Evolutionary conservation across 139 green algal genomes (phyloP).

Genomic region (Chlamydomonas sp.): DNA sequence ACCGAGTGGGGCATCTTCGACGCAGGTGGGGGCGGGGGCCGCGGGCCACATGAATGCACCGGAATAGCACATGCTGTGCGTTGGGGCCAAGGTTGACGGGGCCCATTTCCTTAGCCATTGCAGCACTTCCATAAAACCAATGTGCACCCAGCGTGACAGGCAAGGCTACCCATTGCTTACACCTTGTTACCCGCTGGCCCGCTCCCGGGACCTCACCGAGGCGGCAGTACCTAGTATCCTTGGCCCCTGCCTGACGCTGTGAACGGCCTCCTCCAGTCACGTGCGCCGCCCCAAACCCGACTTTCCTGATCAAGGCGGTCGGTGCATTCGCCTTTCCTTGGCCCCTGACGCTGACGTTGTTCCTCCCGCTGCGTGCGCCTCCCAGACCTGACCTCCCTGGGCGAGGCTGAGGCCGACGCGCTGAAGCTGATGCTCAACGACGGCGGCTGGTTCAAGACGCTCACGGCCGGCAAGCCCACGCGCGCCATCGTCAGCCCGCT

Average conservation of each 20-base stretch:
- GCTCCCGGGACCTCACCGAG: too few relatives aligned
- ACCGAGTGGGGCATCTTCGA: constrained; percentile 69
- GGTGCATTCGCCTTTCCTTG: too few relatives aligned
- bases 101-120: neutral
- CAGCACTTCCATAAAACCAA: too few relatives aligned
- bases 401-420: constrained; percentile 53
- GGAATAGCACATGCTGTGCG: neutral
- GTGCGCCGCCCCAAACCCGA: too few relatives aligned
- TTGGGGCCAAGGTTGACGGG: neutral
- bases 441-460: constrained; percentile 55
- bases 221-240: too few relatives aligned
- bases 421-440: constrained; percentile 64
- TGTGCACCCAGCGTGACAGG: too few relatives aligned
- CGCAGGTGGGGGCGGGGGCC: constrained; percentile 51
- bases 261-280: too few relatives aligned
- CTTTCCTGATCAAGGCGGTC: too few relatives aligned
- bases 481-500: constrained; percentile 63
- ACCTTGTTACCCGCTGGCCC: too few relatives aligned
- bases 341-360: too few relatives aligned
- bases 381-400: constrained; percentile 68
- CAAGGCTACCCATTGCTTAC: too few relatives aligned
- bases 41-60: neutral
- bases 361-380: neutral
- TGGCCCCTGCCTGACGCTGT: too few relatives aligned
- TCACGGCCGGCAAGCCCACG: constrained; percentile 49